Conservation (phyloP, 768 basidiomycete genomes). For the Tylopilus sp. region DNA sequence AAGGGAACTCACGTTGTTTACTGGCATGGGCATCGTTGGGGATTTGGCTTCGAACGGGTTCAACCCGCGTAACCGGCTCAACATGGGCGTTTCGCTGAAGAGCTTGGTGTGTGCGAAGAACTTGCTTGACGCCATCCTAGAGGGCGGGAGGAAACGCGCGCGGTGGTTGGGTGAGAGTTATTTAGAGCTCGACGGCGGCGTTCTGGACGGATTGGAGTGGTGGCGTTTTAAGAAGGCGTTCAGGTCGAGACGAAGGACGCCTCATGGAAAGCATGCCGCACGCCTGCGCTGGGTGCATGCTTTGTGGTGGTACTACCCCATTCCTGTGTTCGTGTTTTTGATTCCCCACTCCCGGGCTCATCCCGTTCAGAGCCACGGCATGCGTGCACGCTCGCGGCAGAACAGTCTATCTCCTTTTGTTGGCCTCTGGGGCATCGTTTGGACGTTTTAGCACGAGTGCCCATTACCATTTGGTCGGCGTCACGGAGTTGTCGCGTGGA, state of each 20-base stretch:
- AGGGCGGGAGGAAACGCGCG: constrained; percentile 12
- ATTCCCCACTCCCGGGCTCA: constrained; percentile 20
- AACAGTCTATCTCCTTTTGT: constrained; percentile 3
- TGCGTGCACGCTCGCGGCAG: constrained; percentile 4
- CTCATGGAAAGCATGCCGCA: constrained; percentile 33
- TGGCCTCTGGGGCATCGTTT: not conserved
- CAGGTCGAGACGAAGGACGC: constrained; percentile 18
- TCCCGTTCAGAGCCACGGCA: constrained; percentile 7
- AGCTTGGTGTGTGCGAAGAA: constrained; percentile 17
- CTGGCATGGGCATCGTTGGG: constrained; percentile 27
- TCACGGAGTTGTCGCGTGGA: constrained; percentile 26
- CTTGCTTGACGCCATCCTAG: constrained; percentile 24
- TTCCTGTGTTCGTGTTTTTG: constrained; percentile 2
- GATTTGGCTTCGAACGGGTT: constrained; percentile 24
- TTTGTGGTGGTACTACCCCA: constrained; percentile 6
- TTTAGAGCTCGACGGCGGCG: constrained; percentile 19
- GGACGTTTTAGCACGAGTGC: not conserved
- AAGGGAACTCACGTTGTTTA: constrained; percentile 24
- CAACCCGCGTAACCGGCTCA: constrained; percentile 23
- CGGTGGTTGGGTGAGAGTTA: constrained; percentile 12
- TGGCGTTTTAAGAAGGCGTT: constrained; percentile 22
- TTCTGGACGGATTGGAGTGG: constrained; percentile 13
- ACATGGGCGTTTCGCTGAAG: constrained; percentile 22
- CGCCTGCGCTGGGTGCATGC: constrained; percentile 20
- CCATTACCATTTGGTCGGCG: constrained; percentile 13